Conservation (phyloP, 73 alveolate species). For the Tetrahymena elliotti region DNA sequence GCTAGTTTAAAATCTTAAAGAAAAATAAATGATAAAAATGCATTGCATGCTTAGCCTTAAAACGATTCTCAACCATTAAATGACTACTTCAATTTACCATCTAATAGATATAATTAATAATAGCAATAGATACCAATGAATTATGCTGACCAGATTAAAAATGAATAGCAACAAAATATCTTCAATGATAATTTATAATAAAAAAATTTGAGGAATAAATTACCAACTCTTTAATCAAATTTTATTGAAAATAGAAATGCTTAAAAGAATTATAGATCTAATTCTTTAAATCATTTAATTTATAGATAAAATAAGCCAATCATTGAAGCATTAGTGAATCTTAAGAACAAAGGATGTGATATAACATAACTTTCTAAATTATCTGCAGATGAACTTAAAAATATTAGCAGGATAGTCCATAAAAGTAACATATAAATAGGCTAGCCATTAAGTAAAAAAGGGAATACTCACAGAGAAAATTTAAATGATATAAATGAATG, state of each 20-base stretch:
- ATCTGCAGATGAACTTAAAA: neutral
- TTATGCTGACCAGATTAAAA: neutral
- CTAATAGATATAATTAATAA: neutral
- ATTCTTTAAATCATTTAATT: neutral
- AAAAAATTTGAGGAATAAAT: neutral
- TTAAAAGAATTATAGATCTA: neutral
- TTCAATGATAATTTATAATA: neutral
- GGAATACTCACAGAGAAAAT: neutral
- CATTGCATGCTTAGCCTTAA: neutral
- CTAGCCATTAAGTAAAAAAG: neutral
- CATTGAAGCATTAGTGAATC: neutral
- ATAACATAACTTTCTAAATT: neutral
- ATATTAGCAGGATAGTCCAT: neutral
- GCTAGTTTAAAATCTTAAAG: neutral
- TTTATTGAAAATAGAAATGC: neutral
- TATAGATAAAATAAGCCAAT: neutral
- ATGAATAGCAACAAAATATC: neutral
- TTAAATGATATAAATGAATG: neutral
- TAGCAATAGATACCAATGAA: neutral
- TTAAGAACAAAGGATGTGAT: neutral
- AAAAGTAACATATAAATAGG: neutral
- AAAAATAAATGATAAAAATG: neutral
- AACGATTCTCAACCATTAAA: neutral
- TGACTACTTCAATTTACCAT: neutral
- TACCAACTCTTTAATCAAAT: neutral